Percentiles rank a stretch among this genome's conserved stretches.
phyloP scores from a whole-genome alignment of 164 flowering plant species.

The Litsea cubeba region DNA sequence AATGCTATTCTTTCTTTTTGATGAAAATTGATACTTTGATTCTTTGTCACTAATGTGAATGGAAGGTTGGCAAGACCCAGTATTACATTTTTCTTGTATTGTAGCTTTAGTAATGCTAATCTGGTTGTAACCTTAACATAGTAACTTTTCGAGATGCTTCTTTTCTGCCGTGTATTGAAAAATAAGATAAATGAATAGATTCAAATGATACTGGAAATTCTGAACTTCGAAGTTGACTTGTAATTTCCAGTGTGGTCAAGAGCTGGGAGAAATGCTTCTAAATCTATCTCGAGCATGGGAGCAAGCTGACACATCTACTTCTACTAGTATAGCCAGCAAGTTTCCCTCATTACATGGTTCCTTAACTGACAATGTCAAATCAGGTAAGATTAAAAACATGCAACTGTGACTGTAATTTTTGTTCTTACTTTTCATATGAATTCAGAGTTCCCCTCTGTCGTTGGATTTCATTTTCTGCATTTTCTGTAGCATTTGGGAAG shows the following conservation, averaged over 20 bases:
- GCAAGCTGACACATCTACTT: slow-evolving; percentile 70
- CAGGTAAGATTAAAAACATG: slow-evolving; percentile 49
- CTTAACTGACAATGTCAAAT: slow-evolving; percentile 48
- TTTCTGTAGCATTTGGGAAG: slow-evolving; percentile 69
- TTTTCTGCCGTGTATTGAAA: background rate
- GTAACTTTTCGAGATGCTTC: background rate
- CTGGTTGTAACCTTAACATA: background rate
- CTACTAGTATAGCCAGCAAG: slow-evolving; percentile 48
- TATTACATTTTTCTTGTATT: too few species aligned
- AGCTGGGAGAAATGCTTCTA: slow-evolving; percentile 68
- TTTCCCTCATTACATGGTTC: slow-evolving; percentile 50
- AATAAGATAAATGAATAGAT: background rate
- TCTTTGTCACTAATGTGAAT: too few species aligned
- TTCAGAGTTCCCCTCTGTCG: background rate
- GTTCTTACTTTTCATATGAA: background rate
- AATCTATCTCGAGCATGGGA: slow-evolving; percentile 93
- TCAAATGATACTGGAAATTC: background rate
- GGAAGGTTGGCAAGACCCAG: too few species aligned
- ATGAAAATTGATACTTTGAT: too few species aligned
- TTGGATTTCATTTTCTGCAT: slow-evolving; percentile 10
- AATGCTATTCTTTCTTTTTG: too few species aligned
- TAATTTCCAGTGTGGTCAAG: slow-evolving; percentile 78
- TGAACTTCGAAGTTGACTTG: background rate
- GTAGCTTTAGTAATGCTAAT: background rate
- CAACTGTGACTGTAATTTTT: background rate